phyloP scores from a whole-genome alignment of 164 flowering plant species.

The Annona cherimola region DNA sequence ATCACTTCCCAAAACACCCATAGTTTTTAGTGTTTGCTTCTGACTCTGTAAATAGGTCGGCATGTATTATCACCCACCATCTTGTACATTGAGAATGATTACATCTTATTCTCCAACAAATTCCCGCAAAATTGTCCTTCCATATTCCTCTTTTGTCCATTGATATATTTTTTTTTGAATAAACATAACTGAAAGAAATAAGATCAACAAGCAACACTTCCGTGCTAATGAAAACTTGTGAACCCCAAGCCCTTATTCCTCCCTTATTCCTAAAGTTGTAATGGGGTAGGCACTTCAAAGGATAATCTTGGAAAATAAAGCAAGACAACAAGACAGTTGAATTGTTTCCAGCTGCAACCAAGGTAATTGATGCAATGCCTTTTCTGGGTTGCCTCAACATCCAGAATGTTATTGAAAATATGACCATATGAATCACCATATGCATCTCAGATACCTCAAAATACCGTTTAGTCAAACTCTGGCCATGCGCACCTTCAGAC shows the following conservation, averaged over 20 bases:
- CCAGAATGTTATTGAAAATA: neutral
- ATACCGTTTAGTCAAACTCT: constrained; percentile 25
- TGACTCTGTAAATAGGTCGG: no score
- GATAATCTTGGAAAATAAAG: neutral
- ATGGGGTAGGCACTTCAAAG: neutral
- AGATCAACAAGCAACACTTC: no score
- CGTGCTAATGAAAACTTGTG: neutral
- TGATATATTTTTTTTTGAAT: no score
- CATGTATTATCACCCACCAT: no score
- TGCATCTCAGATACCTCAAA: constrained; percentile 50
- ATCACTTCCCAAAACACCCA: no score
- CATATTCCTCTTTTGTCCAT: no score
- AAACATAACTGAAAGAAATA: no score
- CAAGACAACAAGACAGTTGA: neutral
- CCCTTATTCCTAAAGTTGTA: neutral
- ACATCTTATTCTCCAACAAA: no score
- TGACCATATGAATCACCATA: neutral
- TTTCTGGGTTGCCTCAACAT: neutral
- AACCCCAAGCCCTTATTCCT: neutral
- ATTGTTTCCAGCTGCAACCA: neutral
- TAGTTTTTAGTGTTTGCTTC: no score
- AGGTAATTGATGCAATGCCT: neutral
- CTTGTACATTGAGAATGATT: no score
- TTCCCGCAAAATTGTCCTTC: no score
- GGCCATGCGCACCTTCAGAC: constrained; percentile 16